Evolutionary conservation across 495 filamentous ascomycete species (phyloP).

Genomic region (Penicillium argentinense): DNA sequence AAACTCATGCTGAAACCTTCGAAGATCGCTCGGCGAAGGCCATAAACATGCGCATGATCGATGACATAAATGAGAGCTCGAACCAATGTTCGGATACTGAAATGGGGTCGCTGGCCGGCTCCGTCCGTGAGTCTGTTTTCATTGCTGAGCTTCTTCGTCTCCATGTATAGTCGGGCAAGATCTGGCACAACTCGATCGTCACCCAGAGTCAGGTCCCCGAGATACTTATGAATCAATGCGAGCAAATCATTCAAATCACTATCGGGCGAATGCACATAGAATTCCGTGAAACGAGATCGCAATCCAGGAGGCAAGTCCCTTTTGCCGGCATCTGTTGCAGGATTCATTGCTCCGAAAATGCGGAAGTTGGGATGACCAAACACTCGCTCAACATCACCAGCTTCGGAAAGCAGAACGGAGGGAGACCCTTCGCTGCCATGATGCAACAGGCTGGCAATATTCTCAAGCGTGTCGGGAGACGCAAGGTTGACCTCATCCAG

Average conservation of each 20-base stretch:
- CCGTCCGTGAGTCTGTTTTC: slow-evolving; percentile 87
- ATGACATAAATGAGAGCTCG: slow-evolving; percentile 82
- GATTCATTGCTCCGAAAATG: slow-evolving; percentile 98
- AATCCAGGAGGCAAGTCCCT: slow-evolving; percentile 84
- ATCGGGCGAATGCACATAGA: slow-evolving; percentile 90
- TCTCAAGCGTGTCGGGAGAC: slow-evolving; percentile 89
- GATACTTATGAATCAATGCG: slow-evolving; percentile 80
- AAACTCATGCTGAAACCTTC: slow-evolving; percentile 99
- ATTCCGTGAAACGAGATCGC: slow-evolving; percentile 85
- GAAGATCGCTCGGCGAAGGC: slow-evolving; percentile 81
- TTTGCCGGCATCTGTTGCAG: slow-evolving; percentile 95
- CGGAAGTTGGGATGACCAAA: slow-evolving; percentile 90
- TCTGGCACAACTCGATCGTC: slow-evolving; percentile 69
- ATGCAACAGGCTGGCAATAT: slow-evolving; percentile 81
- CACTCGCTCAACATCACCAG: slow-evolving; percentile 84
- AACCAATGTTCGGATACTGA: slow-evolving; percentile 93
- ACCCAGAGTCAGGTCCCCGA: slow-evolving; percentile 64
- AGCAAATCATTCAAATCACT: slow-evolving; percentile 78
- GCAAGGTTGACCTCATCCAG: slow-evolving; percentile 97
- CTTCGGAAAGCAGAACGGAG: slow-evolving; percentile 86
- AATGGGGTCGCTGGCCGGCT: slow-evolving; percentile 89
- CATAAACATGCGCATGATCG: slow-evolving; percentile 81
- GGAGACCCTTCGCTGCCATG: slow-evolving; percentile 63
- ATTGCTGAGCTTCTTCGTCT: slow-evolving; percentile 77
- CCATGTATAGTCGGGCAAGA: slow-evolving; percentile 80